These are phyloP conservation scores for Aquilaria yunnanensis DNA, from an alignment of 345 rosid species.

Conservation along the genomic window DNA sequence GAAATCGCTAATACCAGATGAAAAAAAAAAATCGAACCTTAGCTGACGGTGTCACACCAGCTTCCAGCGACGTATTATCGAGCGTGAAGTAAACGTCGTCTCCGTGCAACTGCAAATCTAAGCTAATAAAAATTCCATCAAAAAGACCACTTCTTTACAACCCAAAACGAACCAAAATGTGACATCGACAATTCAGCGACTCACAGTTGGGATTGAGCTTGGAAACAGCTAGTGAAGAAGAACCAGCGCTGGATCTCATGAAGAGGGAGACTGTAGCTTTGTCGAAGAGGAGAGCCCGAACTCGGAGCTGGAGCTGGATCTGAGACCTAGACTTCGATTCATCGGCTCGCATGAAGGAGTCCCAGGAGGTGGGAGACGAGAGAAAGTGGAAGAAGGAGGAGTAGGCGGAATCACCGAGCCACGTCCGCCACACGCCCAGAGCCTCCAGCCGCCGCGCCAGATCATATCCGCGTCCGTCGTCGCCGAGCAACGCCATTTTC, in stretches of 20 bases:
- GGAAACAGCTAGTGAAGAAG: slow-evolving; percentile 43
- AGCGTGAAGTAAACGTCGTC: slow-evolving; percentile 77
- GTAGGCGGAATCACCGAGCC: slow-evolving; percentile 80
- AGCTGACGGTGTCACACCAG: slow-evolving; percentile 26
- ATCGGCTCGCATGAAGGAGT: slow-evolving; percentile 69
- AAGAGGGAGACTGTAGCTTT: slow-evolving; percentile 75
- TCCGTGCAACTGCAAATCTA: slow-evolving; percentile 85
- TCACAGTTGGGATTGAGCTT: slow-evolving; percentile 69
- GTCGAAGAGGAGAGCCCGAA: slow-evolving; percentile 82
- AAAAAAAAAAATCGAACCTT: slow-evolving; percentile 36
- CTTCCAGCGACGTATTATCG: slow-evolving; percentile 43
- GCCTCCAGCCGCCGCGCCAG: slow-evolving; percentile 72
- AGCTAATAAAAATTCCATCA: slow-evolving; percentile 2
- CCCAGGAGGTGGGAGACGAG: slow-evolving; percentile 72
- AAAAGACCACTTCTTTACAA: no score
- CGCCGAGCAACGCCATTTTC: slow-evolving; percentile 77
- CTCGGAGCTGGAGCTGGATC: slow-evolving; percentile 86
- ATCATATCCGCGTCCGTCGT: slow-evolving; percentile 84
- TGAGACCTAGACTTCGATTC: slow-evolving; percentile 67
- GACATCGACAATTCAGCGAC: slow-evolving; percentile 10
- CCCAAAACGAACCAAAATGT: not conserved
- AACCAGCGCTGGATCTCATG: slow-evolving; percentile 31
- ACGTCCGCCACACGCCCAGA: slow-evolving; percentile 69
- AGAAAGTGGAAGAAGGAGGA: slow-evolving; percentile 44
- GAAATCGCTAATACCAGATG: no score